Percentiles rank a stretch among this genome's conserved stretches.
Conservation (phyloP, 2,329 filamentous ascomycete genomes). For the Aspergillus pseudonomiae region DNA sequence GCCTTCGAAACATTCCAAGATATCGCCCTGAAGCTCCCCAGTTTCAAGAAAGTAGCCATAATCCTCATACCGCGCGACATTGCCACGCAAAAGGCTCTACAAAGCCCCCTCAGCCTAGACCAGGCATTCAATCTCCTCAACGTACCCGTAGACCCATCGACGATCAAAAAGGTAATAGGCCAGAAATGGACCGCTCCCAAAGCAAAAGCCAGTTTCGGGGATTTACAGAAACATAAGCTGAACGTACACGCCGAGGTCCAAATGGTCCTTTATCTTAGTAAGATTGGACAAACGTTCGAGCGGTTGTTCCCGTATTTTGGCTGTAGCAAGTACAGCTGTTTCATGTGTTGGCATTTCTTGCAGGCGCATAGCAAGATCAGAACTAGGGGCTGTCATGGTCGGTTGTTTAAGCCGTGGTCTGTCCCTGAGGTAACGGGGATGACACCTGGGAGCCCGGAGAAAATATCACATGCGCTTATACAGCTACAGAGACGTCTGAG, state of each 20-base stretch:
- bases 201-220: neutral
- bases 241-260: neutral
- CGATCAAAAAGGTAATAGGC: neutral
- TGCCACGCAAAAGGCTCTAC: neutral
- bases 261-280: neutral
- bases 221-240: neutral
- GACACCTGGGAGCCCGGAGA: neutral
- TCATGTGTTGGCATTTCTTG: neutral
- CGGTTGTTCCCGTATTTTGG: neutral
- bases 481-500: neutral
- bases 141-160: neutral
- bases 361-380: neutral
- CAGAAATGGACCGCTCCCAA: neutral
- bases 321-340: neutral
- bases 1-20: neutral
- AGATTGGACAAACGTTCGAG: neutral
- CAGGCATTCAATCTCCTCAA: neutral
- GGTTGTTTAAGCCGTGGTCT: neutral
- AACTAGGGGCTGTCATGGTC: neutral
- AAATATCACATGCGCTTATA: neutral
- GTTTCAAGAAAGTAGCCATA: neutral
- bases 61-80: neutral
- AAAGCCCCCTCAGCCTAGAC: neutral
- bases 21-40: neutral
- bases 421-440: neutral